Evolutionary conservation across 2,329 filamentous ascomycete species (phyloP).

Genomic region (Fusarium verrucosum): DNA sequence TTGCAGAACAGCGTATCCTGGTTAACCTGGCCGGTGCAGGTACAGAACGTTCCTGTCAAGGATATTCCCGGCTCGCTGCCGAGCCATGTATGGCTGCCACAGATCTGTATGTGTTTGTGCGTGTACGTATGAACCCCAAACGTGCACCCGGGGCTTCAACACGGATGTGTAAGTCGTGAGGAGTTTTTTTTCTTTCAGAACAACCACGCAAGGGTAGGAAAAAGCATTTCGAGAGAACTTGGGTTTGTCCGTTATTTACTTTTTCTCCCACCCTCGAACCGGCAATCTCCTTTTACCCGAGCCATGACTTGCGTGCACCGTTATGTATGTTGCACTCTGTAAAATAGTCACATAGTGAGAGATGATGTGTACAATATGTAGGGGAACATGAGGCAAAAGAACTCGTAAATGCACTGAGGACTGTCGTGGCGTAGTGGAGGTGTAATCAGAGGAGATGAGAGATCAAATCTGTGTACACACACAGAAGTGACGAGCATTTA

Average conservation of each 20-base stretch:
- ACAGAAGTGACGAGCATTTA: not conserved
- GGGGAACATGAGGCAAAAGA: not conserved
- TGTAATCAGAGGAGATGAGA: not conserved
- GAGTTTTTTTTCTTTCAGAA: conserved; percentile 2
- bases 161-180: conserved; percentile 1
- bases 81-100: conserved; percentile 12
- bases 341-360: not conserved
- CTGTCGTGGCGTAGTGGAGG: conserved; percentile 8
- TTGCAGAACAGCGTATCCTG: conserved; percentile 23
- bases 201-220: conserved; percentile 13
- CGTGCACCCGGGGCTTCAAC: not conserved
- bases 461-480: not conserved
- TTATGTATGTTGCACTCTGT: not conserved
- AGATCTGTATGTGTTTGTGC: not conserved
- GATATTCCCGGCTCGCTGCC: conserved; percentile 21
- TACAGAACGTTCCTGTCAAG: conserved; percentile 21
- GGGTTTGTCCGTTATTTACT: not conserved
- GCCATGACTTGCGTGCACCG: not conserved
- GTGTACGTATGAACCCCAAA: not conserved
- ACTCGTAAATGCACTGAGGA: conserved; percentile 2
- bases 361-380: not conserved
- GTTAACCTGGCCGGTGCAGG: conserved; percentile 29
- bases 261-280: conserved; percentile 17
- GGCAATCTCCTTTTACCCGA: not conserved
- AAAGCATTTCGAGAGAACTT: not conserved